Percentiles rank a stretch among this genome's conserved stretches.
Evolutionary conservation across 768 basidiomycete species (phyloP).

Genomic region (Collybiopsis confluens): DNA sequence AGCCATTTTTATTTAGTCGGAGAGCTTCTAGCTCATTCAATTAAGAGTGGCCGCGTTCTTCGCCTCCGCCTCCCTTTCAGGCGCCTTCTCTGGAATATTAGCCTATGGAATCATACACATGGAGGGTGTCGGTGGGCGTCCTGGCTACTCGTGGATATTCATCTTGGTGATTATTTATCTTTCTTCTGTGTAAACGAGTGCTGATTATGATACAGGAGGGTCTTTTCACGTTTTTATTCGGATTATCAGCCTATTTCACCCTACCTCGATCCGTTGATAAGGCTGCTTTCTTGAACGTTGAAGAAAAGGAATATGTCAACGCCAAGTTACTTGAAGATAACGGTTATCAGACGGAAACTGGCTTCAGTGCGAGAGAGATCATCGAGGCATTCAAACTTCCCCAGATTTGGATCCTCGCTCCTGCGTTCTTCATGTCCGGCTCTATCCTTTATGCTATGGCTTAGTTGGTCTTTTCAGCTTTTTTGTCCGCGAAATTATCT

Average conservation of each 20-base stretch:
- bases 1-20: too few relatives aligned
- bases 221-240: constrained; percentile 35
- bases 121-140: constrained; percentile 47
- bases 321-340: background rate
- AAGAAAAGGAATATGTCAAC: constrained; percentile 23
- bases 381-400: constrained; percentile 1
- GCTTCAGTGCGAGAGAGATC: background rate
- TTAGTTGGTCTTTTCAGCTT: constrained; percentile 29
- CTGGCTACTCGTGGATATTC: constrained; percentile 71
- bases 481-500: too few relatives aligned
- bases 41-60: constrained; percentile 40
- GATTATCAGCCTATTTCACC: constrained; percentile 29
- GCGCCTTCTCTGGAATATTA: constrained; percentile 67
- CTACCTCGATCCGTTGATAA: constrained; percentile 27
- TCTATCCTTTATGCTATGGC: constrained; percentile 41
- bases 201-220: constrained; percentile 30
- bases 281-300: constrained; percentile 26
- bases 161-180: constrained; percentile 35
- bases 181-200: background rate
- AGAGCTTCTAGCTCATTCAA: too few relatives aligned
- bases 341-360: background rate
- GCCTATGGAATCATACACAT: constrained; percentile 64
- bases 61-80: constrained; percentile 52
- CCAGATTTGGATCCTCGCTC: background rate
- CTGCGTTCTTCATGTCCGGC: background rate